Evolutionary conservation across 495 filamentous ascomycete genomes (phyloP), one percentile per base, ranked within the genome.

Genomic region (Penicillium atrosanguineum): DNA sequence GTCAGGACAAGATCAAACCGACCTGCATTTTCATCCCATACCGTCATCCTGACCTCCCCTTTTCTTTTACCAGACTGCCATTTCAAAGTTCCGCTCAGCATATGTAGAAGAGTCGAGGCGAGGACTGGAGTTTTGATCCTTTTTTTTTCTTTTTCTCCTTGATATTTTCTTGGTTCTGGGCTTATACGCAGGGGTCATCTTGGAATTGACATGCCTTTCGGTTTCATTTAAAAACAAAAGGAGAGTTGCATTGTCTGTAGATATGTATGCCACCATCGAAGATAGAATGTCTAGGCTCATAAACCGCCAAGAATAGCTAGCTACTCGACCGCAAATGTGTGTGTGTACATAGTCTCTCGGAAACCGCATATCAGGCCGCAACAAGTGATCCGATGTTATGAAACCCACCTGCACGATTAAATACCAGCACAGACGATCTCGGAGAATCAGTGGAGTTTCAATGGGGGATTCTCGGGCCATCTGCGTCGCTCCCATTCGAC

Each of bases 81-180:
- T 26, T 50, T 50, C 11, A 23, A 14, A 34, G 39, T 26, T 38
- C 31, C 39, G 28, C 26, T 38, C 45, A 53, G 52, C 57, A 60
- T 56, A 49, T 50, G 44, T 60, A 60, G 53, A 60, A 50, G 14
- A 48, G 49, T 25, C 19, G 38, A 9, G 38, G 38, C 38, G 52
- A 48, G 43, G 51, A 45, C 42, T 31, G 57, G 57, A 60, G 57
- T 60, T 60, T 48, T 31, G 28, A 26, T 26, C 16, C 5, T 4
- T 2, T n/a, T 26, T 1, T n/a, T 16, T 43, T 36, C 11, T 39
- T n/a, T n/a, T 36, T 42, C 19, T 38, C 11, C n/a, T n/a, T n/a
- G n/a, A n/a, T n/a, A n/a, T 47, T 48, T 9, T 37, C 18, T 29
- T 51, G 23, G 40, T 19, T 44, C 14, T 44, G 21, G 9, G 14